These are phyloP conservation scores for Mycotypha africana DNA, from an alignment of 371 early-diverging fungal species.

Conservation along the genomic window DNA sequence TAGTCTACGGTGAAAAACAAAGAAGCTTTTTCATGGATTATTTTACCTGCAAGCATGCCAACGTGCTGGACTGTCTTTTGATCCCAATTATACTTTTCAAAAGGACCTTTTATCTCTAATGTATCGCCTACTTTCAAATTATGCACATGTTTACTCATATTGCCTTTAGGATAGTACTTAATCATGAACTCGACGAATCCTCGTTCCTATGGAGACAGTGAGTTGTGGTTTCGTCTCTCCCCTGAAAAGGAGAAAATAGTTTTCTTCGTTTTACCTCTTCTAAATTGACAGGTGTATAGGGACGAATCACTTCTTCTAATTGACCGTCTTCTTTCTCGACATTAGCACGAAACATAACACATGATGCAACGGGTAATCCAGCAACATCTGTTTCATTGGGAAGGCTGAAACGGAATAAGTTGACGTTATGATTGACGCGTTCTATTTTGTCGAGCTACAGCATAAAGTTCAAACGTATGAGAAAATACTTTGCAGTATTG, in stretches of 20 bases:
- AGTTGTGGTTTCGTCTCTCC: neutral
- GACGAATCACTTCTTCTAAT: constrained; percentile 68
- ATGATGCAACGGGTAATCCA: constrained; percentile 77
- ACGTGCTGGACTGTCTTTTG: constrained; percentile 71
- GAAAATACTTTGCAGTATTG: neutral
- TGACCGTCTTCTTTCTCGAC: constrained; percentile 47
- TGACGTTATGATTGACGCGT: constrained; percentile 74
- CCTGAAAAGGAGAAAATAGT: too few relatives aligned
- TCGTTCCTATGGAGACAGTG: constrained; percentile 21
- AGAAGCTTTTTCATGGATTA: too few relatives aligned
- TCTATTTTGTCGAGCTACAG: constrained; percentile 15
- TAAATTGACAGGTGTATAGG: constrained; percentile 88
- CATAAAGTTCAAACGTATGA: neutral
- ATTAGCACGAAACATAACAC: constrained; percentile 60
- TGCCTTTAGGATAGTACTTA: constrained; percentile 71
- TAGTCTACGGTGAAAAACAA: too few relatives aligned
- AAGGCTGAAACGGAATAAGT: constrained; percentile 75
- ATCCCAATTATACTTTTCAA: constrained; percentile 76
- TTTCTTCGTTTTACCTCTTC: constrained; percentile 35
- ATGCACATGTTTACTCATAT: constrained; percentile 79
- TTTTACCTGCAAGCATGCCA: constrained; percentile 65
- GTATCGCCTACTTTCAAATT: constrained; percentile 77
- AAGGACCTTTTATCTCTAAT: constrained; percentile 89
- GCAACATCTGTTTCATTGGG: constrained; percentile 54
- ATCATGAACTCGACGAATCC: constrained; percentile 87